Conservation (phyloP, 2,329 filamentous ascomycete species). For the Colletotrichum orchidophilum region DNA sequence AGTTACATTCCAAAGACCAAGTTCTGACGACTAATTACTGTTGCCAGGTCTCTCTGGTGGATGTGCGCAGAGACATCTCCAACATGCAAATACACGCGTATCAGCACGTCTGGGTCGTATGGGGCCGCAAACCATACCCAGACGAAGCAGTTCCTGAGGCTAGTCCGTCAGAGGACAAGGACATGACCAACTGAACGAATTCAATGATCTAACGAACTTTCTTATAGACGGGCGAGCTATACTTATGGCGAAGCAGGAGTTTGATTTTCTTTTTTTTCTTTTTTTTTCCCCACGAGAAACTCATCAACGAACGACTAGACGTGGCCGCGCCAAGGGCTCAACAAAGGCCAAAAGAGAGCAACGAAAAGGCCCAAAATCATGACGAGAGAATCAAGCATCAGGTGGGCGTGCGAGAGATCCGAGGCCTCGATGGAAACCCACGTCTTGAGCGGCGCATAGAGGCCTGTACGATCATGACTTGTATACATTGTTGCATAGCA, state of each 20-base stretch:
- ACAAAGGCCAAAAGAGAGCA: too few species aligned
- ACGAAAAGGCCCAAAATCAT: too few species aligned
- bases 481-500: neutral
- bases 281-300: neutral
- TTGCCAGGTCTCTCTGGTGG: constrained; percentile 60
- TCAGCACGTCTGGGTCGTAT: constrained; percentile 59
- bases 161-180: neutral
- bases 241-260: neutral
- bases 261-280: neutral
- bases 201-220: constrained; percentile 8
- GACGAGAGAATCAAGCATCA: neutral
- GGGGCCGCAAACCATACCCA: constrained; percentile 58
- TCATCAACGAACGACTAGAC: neutral
- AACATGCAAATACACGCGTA: constrained; percentile 59
- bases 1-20: too few species aligned
- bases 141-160: constrained; percentile 39
- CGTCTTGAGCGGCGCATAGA: neutral
- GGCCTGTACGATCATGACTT: neutral
- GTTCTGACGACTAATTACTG: too few species aligned
- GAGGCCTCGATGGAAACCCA: neutral
- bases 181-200: neutral
- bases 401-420: too few species aligned
- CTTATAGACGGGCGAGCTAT: neutral
- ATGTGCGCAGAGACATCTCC: constrained; percentile 57
- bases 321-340: too few species aligned